Base-by-base conservation (phyloP, 306 rosid genomes). In the Herpetospermum pedunculosum region DNA sequence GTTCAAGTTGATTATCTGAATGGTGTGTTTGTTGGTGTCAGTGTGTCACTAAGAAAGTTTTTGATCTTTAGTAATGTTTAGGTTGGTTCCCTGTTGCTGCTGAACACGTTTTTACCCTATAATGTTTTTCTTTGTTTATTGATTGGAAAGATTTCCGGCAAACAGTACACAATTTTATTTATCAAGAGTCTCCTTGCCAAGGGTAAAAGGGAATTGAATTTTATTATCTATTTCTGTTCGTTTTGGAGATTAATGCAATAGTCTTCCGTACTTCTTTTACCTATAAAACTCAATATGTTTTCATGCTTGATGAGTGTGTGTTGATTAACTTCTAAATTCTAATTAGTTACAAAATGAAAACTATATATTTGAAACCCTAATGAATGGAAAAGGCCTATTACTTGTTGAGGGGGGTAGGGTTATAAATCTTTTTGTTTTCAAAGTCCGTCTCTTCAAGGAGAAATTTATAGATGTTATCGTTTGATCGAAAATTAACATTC, bases 1-100 rank as follows among this genome's bases (percentile, higher is more conserved):
- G 81, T 74, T 74, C 83, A 35, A 43, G 76, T 74, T 81, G 75
- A 77, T 75, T 57, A 48, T 65, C 30, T 44, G 4, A 3, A n/a
- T 38, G 35, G 15, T 37, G 23, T 58, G 70, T 43, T 16, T 44
- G 62, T 32, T 43, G 75, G 41, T 53, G 23, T 54, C 29, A 54
- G 49, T 29, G 41, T 53, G 23, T 54, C 29, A 54, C 60, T 29
- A 63, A 63, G 70, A 16, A 41, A 57, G 80, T 50, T 40, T 57
- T 74, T 44, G 67, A 57, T 48, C 76, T 65, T 65, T 54, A 67
- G 72, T 41, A 12, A 13, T 67, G 72, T 25, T 41, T 67, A 67
- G 72, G 18, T 67, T 67, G 72, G 13, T 67, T 23, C 72, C 52
- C 52, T 67, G 35, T 23, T 40, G 52, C 49, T 67, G 72, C 34